A percentile compares a stretch with the other conserved stretches of the same genome.
Evolutionary conservation across 2,329 filamentous ascomycete genomes (phyloP).

Genomic region (Ceratocystis albifundus): DNA sequence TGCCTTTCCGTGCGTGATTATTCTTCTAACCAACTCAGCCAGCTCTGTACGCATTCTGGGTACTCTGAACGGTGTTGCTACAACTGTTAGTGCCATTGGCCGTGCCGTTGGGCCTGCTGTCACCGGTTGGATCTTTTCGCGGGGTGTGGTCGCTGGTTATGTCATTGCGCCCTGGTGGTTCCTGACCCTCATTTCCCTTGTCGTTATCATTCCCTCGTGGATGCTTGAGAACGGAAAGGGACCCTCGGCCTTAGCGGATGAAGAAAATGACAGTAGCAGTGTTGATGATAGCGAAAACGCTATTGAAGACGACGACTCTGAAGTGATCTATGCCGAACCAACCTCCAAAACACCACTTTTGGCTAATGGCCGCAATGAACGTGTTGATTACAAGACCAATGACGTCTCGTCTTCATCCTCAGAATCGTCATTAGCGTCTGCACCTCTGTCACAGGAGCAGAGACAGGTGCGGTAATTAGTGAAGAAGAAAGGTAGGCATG

Average conservation of each 20-base stretch:
- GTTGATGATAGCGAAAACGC: conserved; percentile 21
- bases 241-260: conserved; percentile 34
- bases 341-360: conserved; percentile 21
- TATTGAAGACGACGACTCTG: conserved; percentile 10
- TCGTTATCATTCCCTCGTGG: conserved; percentile 61
- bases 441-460: background rate
- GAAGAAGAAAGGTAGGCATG: conserved; percentile 7
- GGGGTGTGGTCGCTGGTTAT: conserved; percentile 64
- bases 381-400: conserved; percentile 10
- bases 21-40: conserved; percentile 81
- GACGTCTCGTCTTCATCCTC: background rate
- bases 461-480: background rate
- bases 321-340: background rate
- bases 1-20: conserved; percentile 79
- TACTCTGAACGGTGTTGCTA: conserved; percentile 84
- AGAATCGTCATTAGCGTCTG: background rate
- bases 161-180: conserved; percentile 73
- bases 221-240: conserved; percentile 66
- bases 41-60: conserved; percentile 64
- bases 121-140: conserved; percentile 60
- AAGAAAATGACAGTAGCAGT: conserved; percentile 16
- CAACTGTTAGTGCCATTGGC: conserved; percentile 68
- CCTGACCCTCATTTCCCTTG: conserved; percentile 49
- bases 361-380: background rate
- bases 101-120: conserved; percentile 67